Evolutionary conservation across 176 grass and related monocot species (phyloP).

Genomic region (Avena atlantica): DNA sequence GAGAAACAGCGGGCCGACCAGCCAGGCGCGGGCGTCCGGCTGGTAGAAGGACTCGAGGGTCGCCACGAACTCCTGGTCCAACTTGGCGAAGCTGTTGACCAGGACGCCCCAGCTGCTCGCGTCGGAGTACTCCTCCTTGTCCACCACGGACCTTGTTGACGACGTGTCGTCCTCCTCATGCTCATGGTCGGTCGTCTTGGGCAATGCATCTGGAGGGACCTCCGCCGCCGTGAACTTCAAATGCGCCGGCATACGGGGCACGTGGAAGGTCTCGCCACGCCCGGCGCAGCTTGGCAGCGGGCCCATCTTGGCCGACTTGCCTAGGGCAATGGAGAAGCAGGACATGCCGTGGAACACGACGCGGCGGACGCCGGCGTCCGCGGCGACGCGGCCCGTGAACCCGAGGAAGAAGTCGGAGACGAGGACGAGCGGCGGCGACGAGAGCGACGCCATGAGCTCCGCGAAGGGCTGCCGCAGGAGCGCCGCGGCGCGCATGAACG

Average conservation of each 20-base stretch:
- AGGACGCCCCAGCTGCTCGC: conserved; percentile 7
- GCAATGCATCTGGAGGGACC: background rate
- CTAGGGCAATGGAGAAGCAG: conserved; percentile 53
- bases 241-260: background rate
- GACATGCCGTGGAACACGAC: conserved; percentile 74
- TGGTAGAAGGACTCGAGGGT: background rate
- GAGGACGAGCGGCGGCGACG: conserved; percentile 25
- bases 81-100: background rate
- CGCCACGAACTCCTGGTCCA: background rate
- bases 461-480: background rate
- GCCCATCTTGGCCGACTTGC: background rate
- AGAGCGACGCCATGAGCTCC: background rate
- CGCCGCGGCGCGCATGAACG: background rate
- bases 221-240: background rate
- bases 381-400: conserved; percentile 37
- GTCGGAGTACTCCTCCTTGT: background rate
- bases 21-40: background rate
- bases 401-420: conserved; percentile 82
- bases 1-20: background rate
- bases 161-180: background rate
- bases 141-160: background rate
- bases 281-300: background rate
- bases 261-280: background rate
- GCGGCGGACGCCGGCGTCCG: conserved; percentile 39
- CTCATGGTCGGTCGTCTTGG: background rate